phyloP scores from a whole-genome alignment of 176 grass and related monocot species.

The Triticum dicoccoides region DNA sequence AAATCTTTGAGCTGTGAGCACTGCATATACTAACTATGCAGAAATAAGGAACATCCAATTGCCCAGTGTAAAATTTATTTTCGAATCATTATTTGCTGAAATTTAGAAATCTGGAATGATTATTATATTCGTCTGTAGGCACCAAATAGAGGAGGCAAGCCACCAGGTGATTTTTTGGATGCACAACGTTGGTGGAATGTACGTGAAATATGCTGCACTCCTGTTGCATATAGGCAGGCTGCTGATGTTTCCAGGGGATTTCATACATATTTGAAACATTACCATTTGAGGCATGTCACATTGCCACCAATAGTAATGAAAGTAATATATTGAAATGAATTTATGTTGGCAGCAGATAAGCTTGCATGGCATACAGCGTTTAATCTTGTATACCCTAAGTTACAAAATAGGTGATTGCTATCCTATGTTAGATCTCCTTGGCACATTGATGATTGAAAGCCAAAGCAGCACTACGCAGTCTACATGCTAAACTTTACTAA shows the following conservation, averaged over 20 bases:
- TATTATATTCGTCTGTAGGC: constrained; percentile 48
- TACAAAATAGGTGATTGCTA: not conserved
- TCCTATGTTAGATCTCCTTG: not conserved
- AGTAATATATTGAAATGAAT: not conserved
- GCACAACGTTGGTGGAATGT: constrained; percentile 87
- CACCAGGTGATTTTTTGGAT: constrained; percentile 60
- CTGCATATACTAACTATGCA: not conserved
- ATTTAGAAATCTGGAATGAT: not conserved
- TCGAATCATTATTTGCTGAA: not conserved
- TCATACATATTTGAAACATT: not conserved
- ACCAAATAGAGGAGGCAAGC: constrained; percentile 63
- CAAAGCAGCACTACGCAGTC: not conserved
- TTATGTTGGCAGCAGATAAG: not conserved
- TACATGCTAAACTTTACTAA: constrained; percentile 4
- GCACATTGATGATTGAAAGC: not conserved
- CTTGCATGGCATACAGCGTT: not conserved
- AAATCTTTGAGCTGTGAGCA: not conserved
- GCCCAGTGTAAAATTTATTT: not conserved
- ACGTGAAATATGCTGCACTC: constrained; percentile 36
- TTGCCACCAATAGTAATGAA: not conserved
- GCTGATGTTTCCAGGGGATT: constrained; percentile 1
- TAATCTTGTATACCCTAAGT: constrained; percentile 26
- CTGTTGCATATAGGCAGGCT: not conserved
- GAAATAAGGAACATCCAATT: not conserved
- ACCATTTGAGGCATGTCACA: constrained; percentile 10